A percentile compares a stretch with the other conserved stretches of the same genome.
phyloP scores from a whole-genome alignment of 805 yeast species.

The Schwanniomyces polymorphus region DNA sequence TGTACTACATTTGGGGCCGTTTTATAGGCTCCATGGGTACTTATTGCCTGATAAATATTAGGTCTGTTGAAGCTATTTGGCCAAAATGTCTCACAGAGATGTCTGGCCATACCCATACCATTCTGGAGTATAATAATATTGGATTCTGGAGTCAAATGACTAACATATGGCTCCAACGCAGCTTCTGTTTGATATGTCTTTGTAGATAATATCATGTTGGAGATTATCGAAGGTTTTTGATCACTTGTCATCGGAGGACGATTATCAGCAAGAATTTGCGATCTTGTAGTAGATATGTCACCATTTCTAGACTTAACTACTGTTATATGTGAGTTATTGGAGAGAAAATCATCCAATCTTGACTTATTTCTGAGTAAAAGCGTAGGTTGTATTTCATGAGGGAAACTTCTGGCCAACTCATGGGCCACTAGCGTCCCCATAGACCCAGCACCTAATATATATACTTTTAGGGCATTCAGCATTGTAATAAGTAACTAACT shows the following conservation, averaged over 20 bases:
- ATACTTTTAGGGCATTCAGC: conserved; percentile 18
- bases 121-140: conserved; percentile 76
- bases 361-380: conserved; percentile 38
- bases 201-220: conserved; percentile 70
- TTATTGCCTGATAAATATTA: conserved; percentile 67
- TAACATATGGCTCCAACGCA: conserved; percentile 59
- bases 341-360: conserved; percentile 41
- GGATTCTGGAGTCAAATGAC: conserved; percentile 48
- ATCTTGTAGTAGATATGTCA: conserved; percentile 12
- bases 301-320: conserved; percentile 19
- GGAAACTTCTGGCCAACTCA: conserved; percentile 40
- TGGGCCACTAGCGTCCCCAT: conserved; percentile 52
- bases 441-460: conserved; percentile 53
- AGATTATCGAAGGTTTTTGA: conserved; percentile 28
- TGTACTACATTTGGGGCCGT: conserved; percentile 25
- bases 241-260: conserved; percentile 14
- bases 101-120: conserved; percentile 73
- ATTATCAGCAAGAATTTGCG: conserved; percentile 20
- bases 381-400: conserved; percentile 39
- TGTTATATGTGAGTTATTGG: conserved; percentile 38
- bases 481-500: not conserved
- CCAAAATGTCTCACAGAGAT: conserved; percentile 56
- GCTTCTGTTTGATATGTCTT: conserved; percentile 72
- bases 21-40: conserved; percentile 80
- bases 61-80: conserved; percentile 49